Evolutionary conservation across 1,139 yeast species (phyloP), one percentile per base, ranked within the genome.

Genomic region (Sporopachydermia cereana): DNA sequence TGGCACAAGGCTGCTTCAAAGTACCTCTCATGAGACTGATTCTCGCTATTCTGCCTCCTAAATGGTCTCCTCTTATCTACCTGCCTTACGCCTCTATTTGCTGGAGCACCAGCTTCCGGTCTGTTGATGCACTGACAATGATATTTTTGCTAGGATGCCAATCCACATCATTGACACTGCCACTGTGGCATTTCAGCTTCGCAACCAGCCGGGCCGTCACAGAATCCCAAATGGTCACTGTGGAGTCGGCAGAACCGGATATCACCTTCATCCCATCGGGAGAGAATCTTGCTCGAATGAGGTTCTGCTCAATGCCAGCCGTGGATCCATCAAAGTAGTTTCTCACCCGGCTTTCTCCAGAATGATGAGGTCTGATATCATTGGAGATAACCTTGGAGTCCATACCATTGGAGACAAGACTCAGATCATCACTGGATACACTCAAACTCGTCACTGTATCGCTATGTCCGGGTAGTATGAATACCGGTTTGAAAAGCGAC

Each of bases 161-260:
- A 52, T 71, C 77, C 3, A 80, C 74, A 56, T 76, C 86, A 24
- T 79, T 61, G 1, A 79, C 84, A 0, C 77, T 61, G 0, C 86
- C 84, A 4, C 57, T 54, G 54, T 83, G 91, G 1, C 88, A 89
- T 2, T 67, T 63, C 14, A 71, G 59, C 53, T 77, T 78, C 43
- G 67, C 63, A 12, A 67, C 50, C 21, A 79, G 51, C 43, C 67
- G 66, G 45, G 76, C 64, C 0, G 79, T 63, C 2, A 67, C 66
- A n/a, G 71, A 62, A 49, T 79, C 80, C 88, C 91, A 84, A 2
- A 71, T 54, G 2, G 77, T 74, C 0, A 74, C 70, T 2, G 77
- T 67, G 3, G 71, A 66, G 56, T 82, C 89, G 31, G 74, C 76
- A 0, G 86, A 73, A 0, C 91, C 93, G 1, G 82, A 73, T 9